Evolutionary conservation across 768 basidiomycete species (phyloP), one percentile per base, ranked within the genome.

Genomic region (Postia placenta): DNA sequence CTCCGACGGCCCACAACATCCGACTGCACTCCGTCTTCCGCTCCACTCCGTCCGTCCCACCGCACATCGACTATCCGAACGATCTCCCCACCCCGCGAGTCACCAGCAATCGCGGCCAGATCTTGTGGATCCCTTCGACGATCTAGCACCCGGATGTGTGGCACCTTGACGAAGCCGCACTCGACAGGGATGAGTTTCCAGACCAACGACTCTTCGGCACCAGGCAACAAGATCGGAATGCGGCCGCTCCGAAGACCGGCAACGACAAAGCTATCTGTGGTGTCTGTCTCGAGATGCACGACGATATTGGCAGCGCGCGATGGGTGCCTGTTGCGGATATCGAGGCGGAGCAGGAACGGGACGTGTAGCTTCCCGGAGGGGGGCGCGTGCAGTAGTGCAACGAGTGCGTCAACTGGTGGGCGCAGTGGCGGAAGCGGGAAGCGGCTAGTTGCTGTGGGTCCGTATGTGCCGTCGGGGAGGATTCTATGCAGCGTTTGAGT

Each of bases 141-240:
- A 30, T 78, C 68, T n/a, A 69, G 57, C 22, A 90, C 79, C 60
- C 69, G 76, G 55, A 92, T 74, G 20, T 68, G 66, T 14, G 89
- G 89, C 19, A 86, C 58, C 52, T 63, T 73, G 42, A 85, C 69
- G 55, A 78, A 69, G 27, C 89, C 89, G 62, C 86, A 88, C 51
- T 87, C 85, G 33, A 90, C 64, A 1, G 89, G 85, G 24, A 89
- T 74, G 26, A 90, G 60, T 24, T 74, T 76, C 85, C 87, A 92
- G 9, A 67, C 66, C 19, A 91, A 45, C 50, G 64, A 73, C 56
- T 81, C 81, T 62, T 90, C 87, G 23, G 73, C 69, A 4, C 83
- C 83, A 0, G 92, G 85, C 37, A 88, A 69, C n/a, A 97, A 68
- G 39, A 85, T 67, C 2, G 89, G 83, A 7, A 91, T 55, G 9